Evolutionary conservation across 1,139 yeast genomes (phyloP).

Genomic region (Lodderomyces elongisporus): DNA sequence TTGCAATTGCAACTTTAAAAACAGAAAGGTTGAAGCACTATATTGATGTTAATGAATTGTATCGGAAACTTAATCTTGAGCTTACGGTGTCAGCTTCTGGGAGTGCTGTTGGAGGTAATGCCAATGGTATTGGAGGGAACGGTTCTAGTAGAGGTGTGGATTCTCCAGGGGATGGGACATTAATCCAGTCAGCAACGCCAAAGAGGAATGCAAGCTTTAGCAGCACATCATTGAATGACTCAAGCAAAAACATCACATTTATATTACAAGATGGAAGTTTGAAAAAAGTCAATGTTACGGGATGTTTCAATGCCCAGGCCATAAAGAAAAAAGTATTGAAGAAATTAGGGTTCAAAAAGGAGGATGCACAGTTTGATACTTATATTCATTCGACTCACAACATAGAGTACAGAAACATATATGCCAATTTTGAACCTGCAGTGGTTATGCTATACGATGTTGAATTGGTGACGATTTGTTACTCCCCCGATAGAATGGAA

Average conservation of each 20-base stretch:
- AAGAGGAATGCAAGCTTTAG: no score
- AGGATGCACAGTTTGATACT: conserved; percentile 38
- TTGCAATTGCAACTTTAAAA: conserved; percentile 45
- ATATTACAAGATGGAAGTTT: conserved; percentile 75
- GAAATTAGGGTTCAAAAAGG: conserved; percentile 48
- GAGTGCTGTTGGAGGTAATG: conserved; percentile 1
- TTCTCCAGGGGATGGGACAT: conserved; percentile 12
- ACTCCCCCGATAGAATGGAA: conserved; percentile 65
- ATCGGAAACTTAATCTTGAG: conserved; percentile 9
- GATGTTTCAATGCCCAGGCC: conserved; percentile 76
- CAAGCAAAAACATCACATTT: conserved; percentile 52
- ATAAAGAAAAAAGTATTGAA: conserved; percentile 68
- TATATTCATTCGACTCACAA: conserved; percentile 26
- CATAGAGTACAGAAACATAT: conserved; percentile 9
- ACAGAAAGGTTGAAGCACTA: conserved; percentile 30
- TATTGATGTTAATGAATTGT: conserved; percentile 29
- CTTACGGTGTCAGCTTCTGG: neutral
- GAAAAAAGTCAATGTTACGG: conserved; percentile 67
- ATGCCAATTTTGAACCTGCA: conserved; percentile 10
- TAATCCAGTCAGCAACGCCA: conserved; percentile 1
- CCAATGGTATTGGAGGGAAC: conserved; percentile 9
- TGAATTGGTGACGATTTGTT: conserved; percentile 78
- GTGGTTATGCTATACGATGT: conserved; percentile 64
- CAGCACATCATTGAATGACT: conserved; percentile 24
- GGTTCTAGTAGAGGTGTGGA: neutral